Percentiles rank a stretch among this genome's conserved stretches.
Conservation (phyloP, 495 filamentous ascomycete genomes). For the Rhypophila decipiens region DNA sequence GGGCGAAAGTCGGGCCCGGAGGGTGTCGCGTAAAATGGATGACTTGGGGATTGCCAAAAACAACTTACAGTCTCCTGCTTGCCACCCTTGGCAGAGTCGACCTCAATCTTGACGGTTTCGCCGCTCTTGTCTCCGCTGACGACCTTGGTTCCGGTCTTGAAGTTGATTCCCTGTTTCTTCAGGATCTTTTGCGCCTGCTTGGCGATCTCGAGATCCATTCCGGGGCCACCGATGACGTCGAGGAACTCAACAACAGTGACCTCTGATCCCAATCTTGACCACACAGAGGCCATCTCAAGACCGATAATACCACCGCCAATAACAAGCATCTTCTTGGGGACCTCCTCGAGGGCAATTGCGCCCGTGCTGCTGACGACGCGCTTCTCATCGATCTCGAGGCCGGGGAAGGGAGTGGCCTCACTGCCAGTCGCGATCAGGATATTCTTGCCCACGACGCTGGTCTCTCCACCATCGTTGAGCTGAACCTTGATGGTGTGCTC, state of each 20-base stretch:
- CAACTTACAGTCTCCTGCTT: constrained; percentile 77
- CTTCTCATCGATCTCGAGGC: constrained; percentile 93
- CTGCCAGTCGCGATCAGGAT: constrained; percentile 94
- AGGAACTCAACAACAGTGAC: constrained; percentile 98
- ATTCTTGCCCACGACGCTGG: constrained; percentile 80
- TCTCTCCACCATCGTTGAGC: constrained; percentile 83
- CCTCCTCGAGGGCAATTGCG: constrained; percentile 78
- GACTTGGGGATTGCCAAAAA: constrained; percentile 2
- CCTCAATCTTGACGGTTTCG: constrained; percentile 66
- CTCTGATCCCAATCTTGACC: constrained; percentile 86
- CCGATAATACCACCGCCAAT: constrained; percentile 99
- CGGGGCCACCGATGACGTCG: constrained; percentile 91
- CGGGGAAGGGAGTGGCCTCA: constrained; percentile 93
- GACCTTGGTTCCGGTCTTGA: constrained; percentile 97
- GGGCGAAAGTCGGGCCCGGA: neutral
- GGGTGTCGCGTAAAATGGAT: neutral
- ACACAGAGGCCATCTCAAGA: constrained; percentile 97
- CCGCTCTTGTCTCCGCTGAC: constrained; percentile 72
- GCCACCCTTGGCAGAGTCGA: constrained; percentile 93
- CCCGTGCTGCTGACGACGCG: constrained; percentile 94
- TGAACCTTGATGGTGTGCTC: constrained; percentile 89
- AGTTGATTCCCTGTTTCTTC: constrained; percentile 94
- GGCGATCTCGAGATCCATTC: constrained; percentile 92
- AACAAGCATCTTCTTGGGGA: constrained; percentile 95
- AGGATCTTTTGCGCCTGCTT: constrained; percentile 91